Percentiles rank a stretch among this genome's conserved stretches.
Evolutionary conservation across 2,329 filamentous ascomycete genomes (phyloP).

Genomic region (Paramyrothecium roridum): DNA sequence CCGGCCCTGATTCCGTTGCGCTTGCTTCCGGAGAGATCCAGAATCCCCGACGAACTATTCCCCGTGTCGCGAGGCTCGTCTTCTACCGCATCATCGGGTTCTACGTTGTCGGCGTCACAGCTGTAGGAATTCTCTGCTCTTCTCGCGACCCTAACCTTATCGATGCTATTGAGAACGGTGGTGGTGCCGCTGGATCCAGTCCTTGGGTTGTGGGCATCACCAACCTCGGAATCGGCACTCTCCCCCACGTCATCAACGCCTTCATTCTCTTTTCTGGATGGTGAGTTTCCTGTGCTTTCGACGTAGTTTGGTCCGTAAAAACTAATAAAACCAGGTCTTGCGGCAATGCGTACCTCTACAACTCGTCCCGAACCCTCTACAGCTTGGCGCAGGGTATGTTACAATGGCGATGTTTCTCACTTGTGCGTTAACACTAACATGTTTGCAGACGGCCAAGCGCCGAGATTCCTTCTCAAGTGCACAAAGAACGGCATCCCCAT

Average conservation of each 20-base stretch:
- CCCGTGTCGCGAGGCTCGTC: slow-evolving; percentile 67
- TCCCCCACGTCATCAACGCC: slow-evolving; percentile 55
- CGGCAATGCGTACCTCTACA: slow-evolving; percentile 47
- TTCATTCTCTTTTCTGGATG: slow-evolving; percentile 55
- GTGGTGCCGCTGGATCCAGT: slow-evolving; percentile 53
- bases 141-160: slow-evolving; percentile 43
- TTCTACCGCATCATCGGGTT: slow-evolving; percentile 71
- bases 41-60: slow-evolving; percentile 63
- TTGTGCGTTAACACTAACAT: slow-evolving; percentile 1
- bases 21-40: slow-evolving; percentile 57
- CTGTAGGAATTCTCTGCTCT: slow-evolving; percentile 51
- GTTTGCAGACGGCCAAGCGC: slow-evolving; percentile 36
- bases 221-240: slow-evolving; percentile 46
- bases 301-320: background rate
- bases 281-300: background rate
- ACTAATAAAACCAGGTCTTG: slow-evolving; percentile 20
- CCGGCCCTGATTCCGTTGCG: slow-evolving; percentile 64
- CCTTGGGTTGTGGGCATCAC: slow-evolving; percentile 60
- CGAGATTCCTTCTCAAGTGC: slow-evolving; percentile 50
- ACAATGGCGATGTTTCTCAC: background rate
- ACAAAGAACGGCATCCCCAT: slow-evolving; percentile 58
- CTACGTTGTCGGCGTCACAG: slow-evolving; percentile 64
- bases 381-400: slow-evolving; percentile 36
- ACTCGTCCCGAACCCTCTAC: slow-evolving; percentile 42
- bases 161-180: slow-evolving; percentile 40